These are phyloP conservation scores for Kregervanrija pseudodelftensis DNA, from an alignment of 805 yeast species.

Conservation along the genomic window DNA sequence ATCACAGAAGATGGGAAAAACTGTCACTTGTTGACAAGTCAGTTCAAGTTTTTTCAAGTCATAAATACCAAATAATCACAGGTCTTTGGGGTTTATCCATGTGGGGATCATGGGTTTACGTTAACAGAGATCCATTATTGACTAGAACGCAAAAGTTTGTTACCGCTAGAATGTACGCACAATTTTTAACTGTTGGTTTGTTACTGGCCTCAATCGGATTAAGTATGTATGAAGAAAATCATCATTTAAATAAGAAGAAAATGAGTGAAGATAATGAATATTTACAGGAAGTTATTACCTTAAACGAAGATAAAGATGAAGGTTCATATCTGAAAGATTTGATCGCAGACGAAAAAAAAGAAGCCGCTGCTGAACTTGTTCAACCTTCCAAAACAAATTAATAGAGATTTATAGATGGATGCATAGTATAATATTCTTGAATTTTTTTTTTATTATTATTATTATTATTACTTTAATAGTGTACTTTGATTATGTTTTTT, in stretches of 20 bases:
- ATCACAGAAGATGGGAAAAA: conserved; percentile 43
- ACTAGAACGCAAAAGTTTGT: conserved; percentile 73
- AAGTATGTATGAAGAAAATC: conserved; percentile 56
- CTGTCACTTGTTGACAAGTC: conserved; percentile 43
- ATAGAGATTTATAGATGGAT: too few species aligned
- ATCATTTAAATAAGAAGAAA: conserved; percentile 32
- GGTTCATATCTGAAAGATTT: neutral
- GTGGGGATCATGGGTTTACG: conserved; percentile 71
- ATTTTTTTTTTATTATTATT: too few species aligned
- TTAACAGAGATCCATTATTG: conserved; percentile 69
- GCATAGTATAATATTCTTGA: too few species aligned
- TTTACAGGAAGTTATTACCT: conserved; percentile 38
- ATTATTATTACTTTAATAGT: neutral
- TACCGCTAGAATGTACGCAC: conserved; percentile 89
- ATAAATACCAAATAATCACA: conserved; percentile 62
- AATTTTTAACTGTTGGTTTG: conserved; percentile 67
- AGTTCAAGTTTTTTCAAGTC: conserved; percentile 40
- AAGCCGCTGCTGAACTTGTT: neutral
- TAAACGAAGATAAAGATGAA: neutral
- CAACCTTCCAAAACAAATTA: conserved; percentile 1
- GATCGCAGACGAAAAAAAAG: conserved; percentile 8
- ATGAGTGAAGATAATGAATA: conserved; percentile 27
- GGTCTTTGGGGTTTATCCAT: conserved; percentile 76
- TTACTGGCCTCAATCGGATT: conserved; percentile 63
- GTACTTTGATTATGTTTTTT: neutral